Conservation (phyloP, 345 rosid species). For the Garcia nutans region DNA sequence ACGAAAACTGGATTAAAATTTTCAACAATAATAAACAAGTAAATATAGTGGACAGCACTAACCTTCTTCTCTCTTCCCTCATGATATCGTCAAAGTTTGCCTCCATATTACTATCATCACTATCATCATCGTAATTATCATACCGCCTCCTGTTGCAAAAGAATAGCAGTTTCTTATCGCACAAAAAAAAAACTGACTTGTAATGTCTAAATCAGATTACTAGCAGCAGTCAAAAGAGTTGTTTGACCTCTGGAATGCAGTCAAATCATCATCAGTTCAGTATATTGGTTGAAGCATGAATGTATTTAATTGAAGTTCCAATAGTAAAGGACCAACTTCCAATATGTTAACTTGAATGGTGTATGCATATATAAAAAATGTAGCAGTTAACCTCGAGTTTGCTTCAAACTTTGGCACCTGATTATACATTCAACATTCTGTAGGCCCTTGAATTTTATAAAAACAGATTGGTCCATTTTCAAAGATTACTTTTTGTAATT, state of each 20-base stretch:
- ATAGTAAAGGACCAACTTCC: not conserved
- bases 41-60: conserved; percentile 12
- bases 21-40: not conserved
- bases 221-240: not conserved
- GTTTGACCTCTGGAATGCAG: not conserved
- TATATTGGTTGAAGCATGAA: not conserved
- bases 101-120: conserved; percentile 77
- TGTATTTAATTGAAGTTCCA: no score
- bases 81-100: conserved; percentile 73
- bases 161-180: not conserved
- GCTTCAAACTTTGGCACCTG: not conserved
- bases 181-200: not conserved
- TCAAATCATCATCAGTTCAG: not conserved
- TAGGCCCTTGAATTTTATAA: not conserved
- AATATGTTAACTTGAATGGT: no score
- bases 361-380: no score
- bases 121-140: conserved; percentile 42
- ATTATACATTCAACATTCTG: not conserved
- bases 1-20: not conserved
- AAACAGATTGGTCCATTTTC: not conserved
- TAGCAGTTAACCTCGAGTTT: no score
- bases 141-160: conserved; percentile 40
- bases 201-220: not conserved
- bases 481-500: not conserved
- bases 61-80: conserved; percentile 82